phyloP scores from a whole-genome alignment of 2,329 filamentous ascomycete genomes.

The Ceratocystis cubensis region DNA sequence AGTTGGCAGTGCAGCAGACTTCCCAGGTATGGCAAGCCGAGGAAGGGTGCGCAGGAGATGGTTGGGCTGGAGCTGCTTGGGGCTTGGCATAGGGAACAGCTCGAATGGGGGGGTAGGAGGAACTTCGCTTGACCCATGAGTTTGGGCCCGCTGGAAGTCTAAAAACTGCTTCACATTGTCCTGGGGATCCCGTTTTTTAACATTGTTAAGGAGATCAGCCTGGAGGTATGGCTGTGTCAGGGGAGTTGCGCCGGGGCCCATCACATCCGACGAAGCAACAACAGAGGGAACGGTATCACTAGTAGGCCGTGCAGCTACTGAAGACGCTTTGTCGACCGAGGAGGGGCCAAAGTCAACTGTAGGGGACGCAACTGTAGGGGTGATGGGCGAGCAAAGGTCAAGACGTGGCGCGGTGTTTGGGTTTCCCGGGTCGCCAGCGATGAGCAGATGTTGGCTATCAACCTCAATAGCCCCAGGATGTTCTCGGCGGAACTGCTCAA shows the following conservation, averaged over 20 bases:
- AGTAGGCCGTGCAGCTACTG: neutral
- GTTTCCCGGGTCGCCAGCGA: slow-evolving; percentile 69
- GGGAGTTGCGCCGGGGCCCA: slow-evolving; percentile 55
- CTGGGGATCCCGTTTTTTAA: slow-evolving; percentile 67
- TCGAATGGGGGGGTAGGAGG: slow-evolving; percentile 59
- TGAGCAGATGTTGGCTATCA: slow-evolving; percentile 51
- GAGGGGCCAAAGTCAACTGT: slow-evolving; percentile 30
- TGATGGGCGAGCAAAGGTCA: slow-evolving; percentile 20
- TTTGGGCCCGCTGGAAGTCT: slow-evolving; percentile 58
- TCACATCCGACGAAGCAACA: slow-evolving; percentile 79
- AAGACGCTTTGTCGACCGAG: slow-evolving; percentile 27
- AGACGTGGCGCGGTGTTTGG: slow-evolving; percentile 43
- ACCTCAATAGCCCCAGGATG: slow-evolving; percentile 50
- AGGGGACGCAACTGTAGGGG: slow-evolving; percentile 13
- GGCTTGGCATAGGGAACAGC: slow-evolving; percentile 36
- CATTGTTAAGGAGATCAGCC: slow-evolving; percentile 55
- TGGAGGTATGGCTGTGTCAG: slow-evolving; percentile 55
- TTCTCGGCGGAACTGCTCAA: slow-evolving; percentile 62
- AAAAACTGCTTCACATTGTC: slow-evolving; percentile 91
- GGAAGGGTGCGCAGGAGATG: slow-evolving; percentile 46
- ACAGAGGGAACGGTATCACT: slow-evolving; percentile 71
- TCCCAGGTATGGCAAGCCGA: slow-evolving; percentile 47
- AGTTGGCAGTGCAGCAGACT: slow-evolving; percentile 25
- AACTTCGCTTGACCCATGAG: slow-evolving; percentile 39
- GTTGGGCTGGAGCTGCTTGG: slow-evolving; percentile 30